phyloP scores from a whole-genome alignment of 805 yeast genomes.

The Pachysolen tannophilus region DNA sequence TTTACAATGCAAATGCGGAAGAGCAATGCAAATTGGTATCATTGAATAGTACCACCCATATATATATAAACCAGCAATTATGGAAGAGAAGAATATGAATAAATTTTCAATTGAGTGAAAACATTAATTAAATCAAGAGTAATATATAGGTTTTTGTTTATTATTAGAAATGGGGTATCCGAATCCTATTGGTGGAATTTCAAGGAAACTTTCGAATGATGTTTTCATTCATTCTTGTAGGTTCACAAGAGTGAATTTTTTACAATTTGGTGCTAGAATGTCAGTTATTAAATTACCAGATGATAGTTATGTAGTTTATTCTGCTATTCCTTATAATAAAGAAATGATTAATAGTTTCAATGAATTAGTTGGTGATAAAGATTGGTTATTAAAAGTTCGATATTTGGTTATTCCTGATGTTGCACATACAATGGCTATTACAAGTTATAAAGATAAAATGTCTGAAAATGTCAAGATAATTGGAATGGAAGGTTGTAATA shows the following conservation, averaged over 20 bases:
- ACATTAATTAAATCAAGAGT: too few relatives aligned
- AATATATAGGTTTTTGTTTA: too few relatives aligned
- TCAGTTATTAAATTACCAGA: slow-evolving; percentile 22
- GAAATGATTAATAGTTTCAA: slow-evolving; percentile 33
- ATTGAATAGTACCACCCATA: too few relatives aligned
- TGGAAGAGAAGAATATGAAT: too few relatives aligned
- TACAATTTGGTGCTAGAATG: slow-evolving; percentile 32
- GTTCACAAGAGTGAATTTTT: slow-evolving; percentile 20
- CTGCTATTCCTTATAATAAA: slow-evolving; percentile 48
- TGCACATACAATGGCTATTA: slow-evolving; percentile 60
- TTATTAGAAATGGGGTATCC: slow-evolving; percentile 31
- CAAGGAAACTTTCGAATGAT: slow-evolving; percentile 23
- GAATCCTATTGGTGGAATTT: slow-evolving; percentile 27
- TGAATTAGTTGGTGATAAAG: slow-evolving; percentile 23
- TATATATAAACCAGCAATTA: too few relatives aligned
- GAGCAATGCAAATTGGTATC: too few relatives aligned
- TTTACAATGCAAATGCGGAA: too few relatives aligned
- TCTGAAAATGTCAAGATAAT: slow-evolving; percentile 43
- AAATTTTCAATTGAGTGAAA: too few relatives aligned
- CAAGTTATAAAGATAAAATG: slow-evolving; percentile 37
- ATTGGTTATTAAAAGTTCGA: slow-evolving; percentile 28
- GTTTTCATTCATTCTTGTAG: slow-evolving; percentile 27
- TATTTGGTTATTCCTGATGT: slow-evolving; percentile 54
- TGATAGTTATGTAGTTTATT: slow-evolving; percentile 39
- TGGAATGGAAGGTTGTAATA: slow-evolving; percentile 37